Evolutionary conservation across 495 filamentous ascomycete genomes (phyloP).

Genomic region (Penicillium goetzii): DNA sequence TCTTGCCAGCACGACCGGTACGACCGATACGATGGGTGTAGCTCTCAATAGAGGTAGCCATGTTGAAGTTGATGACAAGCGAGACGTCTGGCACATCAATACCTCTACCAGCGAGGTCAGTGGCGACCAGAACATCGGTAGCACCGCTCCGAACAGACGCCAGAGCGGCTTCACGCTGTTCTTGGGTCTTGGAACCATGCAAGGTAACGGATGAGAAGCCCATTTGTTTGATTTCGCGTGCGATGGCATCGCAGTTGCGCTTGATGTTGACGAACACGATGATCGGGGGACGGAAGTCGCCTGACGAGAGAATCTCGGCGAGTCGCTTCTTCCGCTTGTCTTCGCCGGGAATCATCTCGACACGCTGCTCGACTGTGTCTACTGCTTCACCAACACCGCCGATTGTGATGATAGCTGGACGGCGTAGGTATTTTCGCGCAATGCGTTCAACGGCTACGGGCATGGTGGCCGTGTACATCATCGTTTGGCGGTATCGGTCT

Average conservation of each 20-base stretch:
- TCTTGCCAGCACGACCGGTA: conserved; percentile 97
- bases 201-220: conserved; percentile 90
- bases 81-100: conserved; percentile 96
- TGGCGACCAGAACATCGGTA: conserved; percentile 92
- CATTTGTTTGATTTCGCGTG: conserved; percentile 92
- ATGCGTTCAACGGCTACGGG: conserved; percentile 91
- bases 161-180: conserved; percentile 94
- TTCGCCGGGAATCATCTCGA: conserved; percentile 89
- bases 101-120: conserved; percentile 95
- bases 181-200: conserved; percentile 95
- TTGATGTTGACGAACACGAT: conserved; percentile 99
- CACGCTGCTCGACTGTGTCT: conserved; percentile 96
- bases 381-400: conserved; percentile 97
- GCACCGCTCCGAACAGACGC: conserved; percentile 78
- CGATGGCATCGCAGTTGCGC: conserved; percentile 95
- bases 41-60: conserved; percentile 90
- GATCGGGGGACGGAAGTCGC: conserved; percentile 88
- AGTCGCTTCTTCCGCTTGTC: conserved; percentile 98
- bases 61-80: conserved; percentile 98
- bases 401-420: conserved; percentile 93
- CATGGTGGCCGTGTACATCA: conserved; percentile 99
- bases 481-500: conserved; percentile 93
- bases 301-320: conserved; percentile 81
- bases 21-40: conserved; percentile 98
- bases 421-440: conserved; percentile 90